A percentile compares a stretch with the other conserved stretches of the same genome.
phyloP scores from a whole-genome alignment of 108 stramenopile species.

The Pseudonitzschia delicatissima region DNA sequence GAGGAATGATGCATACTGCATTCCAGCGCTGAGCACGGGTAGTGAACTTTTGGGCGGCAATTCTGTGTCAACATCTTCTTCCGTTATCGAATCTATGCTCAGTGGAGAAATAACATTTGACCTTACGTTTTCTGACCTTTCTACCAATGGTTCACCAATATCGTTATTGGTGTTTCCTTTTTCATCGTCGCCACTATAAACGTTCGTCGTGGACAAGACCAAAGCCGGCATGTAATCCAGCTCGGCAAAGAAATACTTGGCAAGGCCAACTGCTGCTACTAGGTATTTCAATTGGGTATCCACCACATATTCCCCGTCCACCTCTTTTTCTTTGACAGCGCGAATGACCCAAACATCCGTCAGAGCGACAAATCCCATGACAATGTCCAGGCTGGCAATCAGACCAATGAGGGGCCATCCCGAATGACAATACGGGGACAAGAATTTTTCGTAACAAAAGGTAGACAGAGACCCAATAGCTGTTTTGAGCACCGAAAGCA shows the following conservation, averaged over 20 bases:
- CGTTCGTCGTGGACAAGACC: slow-evolving; percentile 6
- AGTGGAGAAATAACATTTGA: not conserved
- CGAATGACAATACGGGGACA: slow-evolving; percentile 22
- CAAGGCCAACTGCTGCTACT: slow-evolving; percentile 2
- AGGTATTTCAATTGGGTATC: not conserved
- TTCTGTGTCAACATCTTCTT: slow-evolving; percentile 9
- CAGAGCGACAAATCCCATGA: slow-evolving; percentile 4
- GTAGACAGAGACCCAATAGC: slow-evolving; percentile 32
- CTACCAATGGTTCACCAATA: not conserved
- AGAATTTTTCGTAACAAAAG: slow-evolving; percentile 35
- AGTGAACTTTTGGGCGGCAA: not conserved
- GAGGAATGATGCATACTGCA: slow-evolving; percentile 51
- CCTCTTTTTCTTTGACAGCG: slow-evolving; percentile 1
- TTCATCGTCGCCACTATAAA: slow-evolving; percentile 1
- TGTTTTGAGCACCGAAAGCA: slow-evolving; percentile 33
- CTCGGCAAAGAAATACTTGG: slow-evolving; percentile 9
- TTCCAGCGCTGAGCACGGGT: slow-evolving; percentile 17
- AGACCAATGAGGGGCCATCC: slow-evolving; percentile 5
- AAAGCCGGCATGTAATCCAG: slow-evolving; percentile 9
- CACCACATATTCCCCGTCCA: not conserved
- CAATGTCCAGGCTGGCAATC: slow-evolving; percentile 9
- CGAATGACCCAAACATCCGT: slow-evolving; percentile 13
- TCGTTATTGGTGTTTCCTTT: not conserved
- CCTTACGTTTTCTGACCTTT: not conserved
- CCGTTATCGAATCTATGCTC: not conserved